Percentiles rank a stretch among this genome's conserved stretches.
Conservation (phyloP, 768 basidiomycete species). For the Agaricus bisporus region DNA sequence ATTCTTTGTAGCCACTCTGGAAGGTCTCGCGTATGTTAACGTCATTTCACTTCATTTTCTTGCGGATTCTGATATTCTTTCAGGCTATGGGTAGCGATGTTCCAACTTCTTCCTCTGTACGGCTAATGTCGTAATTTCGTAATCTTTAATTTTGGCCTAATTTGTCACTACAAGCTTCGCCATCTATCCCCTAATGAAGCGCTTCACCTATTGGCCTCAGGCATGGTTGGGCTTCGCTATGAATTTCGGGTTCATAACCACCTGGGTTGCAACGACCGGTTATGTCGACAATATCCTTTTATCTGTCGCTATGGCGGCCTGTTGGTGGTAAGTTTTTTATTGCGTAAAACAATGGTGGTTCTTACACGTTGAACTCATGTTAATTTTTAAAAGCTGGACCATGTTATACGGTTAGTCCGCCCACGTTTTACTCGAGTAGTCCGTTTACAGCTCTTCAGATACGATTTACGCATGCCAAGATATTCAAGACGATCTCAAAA, state of each 20-base stretch:
- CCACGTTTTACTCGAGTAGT: background rate
- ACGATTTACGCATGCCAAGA: conserved; percentile 81
- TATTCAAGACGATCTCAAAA: conserved; percentile 63
- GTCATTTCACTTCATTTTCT: background rate
- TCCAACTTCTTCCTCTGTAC: conserved; percentile 41
- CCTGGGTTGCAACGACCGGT: conserved; percentile 38
- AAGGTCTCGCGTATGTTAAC: conserved; percentile 28
- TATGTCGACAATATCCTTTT: conserved; percentile 26
- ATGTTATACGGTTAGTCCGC: conserved; percentile 36
- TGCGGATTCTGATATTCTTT: conserved; percentile 12
- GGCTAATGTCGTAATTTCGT: conserved; percentile 11
- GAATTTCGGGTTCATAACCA: conserved; percentile 47
- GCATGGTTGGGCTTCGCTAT: conserved; percentile 56
- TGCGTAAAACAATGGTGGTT: background rate
- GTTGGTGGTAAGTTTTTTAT: conserved; percentile 35
- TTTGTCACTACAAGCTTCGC: conserved; percentile 25
- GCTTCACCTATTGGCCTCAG: conserved; percentile 55
- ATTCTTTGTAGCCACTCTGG: conserved; percentile 31
- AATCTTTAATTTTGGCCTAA: background rate
- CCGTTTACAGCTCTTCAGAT: conserved; percentile 23
- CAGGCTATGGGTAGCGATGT: conserved; percentile 36
- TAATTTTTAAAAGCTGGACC: conserved; percentile 32
- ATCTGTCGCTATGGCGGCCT: conserved; percentile 28
- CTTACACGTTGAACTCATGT: background rate
- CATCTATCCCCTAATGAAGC: conserved; percentile 49